Base-by-base conservation (phyloP, 352 stramenopile genomes). In the Peronospora belbahrii region DNA sequence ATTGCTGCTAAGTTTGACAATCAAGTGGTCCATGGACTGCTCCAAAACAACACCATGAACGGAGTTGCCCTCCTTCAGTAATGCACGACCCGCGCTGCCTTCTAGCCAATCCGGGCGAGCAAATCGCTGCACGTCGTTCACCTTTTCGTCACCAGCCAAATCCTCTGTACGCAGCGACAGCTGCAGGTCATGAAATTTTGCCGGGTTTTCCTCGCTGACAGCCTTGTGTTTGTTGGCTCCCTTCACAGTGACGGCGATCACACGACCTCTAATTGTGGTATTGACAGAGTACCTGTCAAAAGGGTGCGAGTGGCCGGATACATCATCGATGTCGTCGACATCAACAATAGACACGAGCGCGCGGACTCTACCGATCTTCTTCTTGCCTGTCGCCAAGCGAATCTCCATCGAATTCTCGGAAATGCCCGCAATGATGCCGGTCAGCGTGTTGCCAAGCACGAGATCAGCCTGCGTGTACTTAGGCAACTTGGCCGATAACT, bases 141-240 rank as follows among this genome's bases (percentile, higher is more conserved):
- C 54, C n/a, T 70, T 67, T 18, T 62, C 46, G 22, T 52, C 52
- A 5, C 51, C 58, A 43, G 42, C 43, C 2, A 62, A 51, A 42
- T 95, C 83, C 2, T 66, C 52, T 6, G 60, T 40, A n/a, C 70
- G 69, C 24, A 95, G 59, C 24, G 81, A 90, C 10, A 95, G 36
- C 40, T 83, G 71, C 13, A 95, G 37, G 8, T 67, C 62, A 45
- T 76, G 71, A 56, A 88, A 93, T 49, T 70, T 85, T 14, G 73
- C 74, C 0, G 75, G 69, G 58, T 95, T 95, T 2, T 55, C 57
- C 33, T 83, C 70, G 32, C 75, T 85, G 17, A 95, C 74, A 27
- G 81, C 69, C 57, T 93, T 90, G 33, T 81, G 74, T 61, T 95
- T 83, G 70, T 95, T 92, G 17, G 75, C 65, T 18, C 83, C 83